Conservation (phyloP, 2,329 filamentous ascomycete genomes). For the Calonectria hongkongensis region DNA sequence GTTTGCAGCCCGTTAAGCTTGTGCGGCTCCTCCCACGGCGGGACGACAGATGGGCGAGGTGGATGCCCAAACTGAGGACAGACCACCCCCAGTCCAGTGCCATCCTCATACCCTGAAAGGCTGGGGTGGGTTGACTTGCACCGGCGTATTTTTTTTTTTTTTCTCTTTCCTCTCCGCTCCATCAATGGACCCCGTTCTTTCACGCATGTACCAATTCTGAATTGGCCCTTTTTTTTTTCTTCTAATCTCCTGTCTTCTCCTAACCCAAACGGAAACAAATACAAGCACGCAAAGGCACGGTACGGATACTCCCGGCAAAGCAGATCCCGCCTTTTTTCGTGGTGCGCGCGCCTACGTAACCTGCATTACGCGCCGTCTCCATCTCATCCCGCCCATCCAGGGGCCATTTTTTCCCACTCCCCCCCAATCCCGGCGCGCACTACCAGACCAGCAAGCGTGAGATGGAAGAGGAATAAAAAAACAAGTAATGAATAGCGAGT, state of each 20-base stretch:
- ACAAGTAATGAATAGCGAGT: neutral
- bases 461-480: slow-evolving; percentile 1
- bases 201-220: slow-evolving; percentile 4
- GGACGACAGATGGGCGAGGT: slow-evolving; percentile 15
- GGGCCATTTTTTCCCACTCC: neutral
- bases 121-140: slow-evolving; percentile 1
- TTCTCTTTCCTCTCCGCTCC: slow-evolving; percentile 5
- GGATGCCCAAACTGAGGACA: slow-evolving; percentile 9
- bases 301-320: neutral
- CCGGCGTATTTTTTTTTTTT: slow-evolving; percentile 20
- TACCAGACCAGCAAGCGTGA: neutral
- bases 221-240: slow-evolving; percentile 4
- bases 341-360: slow-evolving; percentile 14
- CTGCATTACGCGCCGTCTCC: slow-evolving; percentile 9
- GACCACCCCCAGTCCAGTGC: slow-evolving; percentile 10
- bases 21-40: slow-evolving; percentile 14
- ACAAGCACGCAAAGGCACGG: neutral
- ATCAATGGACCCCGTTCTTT: slow-evolving; percentile 6
- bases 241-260: neutral
- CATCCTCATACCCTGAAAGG: neutral
- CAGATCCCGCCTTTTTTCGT: neutral
- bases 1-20: neutral
- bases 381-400: neutral
- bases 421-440: slow-evolving; percentile 2
- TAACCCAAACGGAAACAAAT: neutral